Base-by-base conservation (phyloP, 306 rosid species). In the Sicyos edulis region DNA sequence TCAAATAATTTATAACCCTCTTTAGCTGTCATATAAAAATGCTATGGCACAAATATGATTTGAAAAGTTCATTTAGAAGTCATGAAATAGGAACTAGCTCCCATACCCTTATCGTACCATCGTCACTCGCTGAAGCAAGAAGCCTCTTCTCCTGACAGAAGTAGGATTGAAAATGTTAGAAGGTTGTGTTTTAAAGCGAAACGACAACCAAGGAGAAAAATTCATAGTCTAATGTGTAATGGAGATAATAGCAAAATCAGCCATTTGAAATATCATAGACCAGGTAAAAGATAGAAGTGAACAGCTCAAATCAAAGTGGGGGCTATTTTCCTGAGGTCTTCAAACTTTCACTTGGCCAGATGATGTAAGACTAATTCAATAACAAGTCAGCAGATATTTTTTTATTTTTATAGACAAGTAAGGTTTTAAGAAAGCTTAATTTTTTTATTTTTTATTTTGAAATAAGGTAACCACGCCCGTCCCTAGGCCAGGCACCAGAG, bases 71-170 rank as follows among this genome's bases (percentile, higher is more conserved):
- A 57, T 79, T 83, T 80, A 77, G 71, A 78, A 37, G 42, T 83
- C 81, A 78, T 68, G 78, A 37, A 55, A 64, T 53, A 56, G 96
- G 75, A 58, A 76, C 85, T 83, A 89, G 85, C 87, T 90, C 95
- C 99, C 99, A 87, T 78, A 89, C 79, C 85, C 86, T 90, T 79
- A 93, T 76, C 3, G 88, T 83, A 70, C 96, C 99, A 29, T 89
- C 99, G 76, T 91, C 99, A 15, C 96, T 85, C 14, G 92, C 89
- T 54, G 96, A 89, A 75, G 96, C 99, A 71, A 93, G 86, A 12
- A 86, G 75, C 72, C 79, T 86, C 76, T 86, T 80, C 80, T 91
- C 96, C 99, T 93, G 75, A 71, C 49, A 81, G 29, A 63, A 77
- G 45, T 19, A 68, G 20, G 17, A 49, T 56, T 45, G 12, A 12